Percentiles rank a stretch among this genome's conserved stretches.
Evolutionary conservation across 1,284 basidiomycete genomes (phyloP).

Genomic region (Malassezia brasiliensis): DNA sequence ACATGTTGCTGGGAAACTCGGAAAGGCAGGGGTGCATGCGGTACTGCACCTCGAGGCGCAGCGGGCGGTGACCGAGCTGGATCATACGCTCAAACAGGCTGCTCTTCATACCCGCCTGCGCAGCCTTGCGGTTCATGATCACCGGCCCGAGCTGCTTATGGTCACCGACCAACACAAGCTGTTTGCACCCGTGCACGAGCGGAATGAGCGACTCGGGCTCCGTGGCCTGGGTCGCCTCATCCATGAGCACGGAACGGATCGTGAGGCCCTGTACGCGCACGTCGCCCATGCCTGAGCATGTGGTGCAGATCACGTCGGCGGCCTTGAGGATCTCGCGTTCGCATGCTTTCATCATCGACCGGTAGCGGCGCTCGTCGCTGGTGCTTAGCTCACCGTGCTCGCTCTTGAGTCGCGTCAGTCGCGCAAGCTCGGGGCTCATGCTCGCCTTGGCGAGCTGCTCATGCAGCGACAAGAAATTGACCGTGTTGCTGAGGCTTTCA

Average conservation of each 20-base stretch:
- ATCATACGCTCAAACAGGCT: conserved; percentile 96
- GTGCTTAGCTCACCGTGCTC: conserved; percentile 94
- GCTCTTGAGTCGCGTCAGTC: conserved; percentile 91
- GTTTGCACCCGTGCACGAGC: conserved; percentile 92
- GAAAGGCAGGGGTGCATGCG: conserved; percentile 99
- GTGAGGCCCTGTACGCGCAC: conserved; percentile 90
- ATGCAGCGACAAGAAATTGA: conserved; percentile 87
- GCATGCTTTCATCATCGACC: conserved; percentile 82
- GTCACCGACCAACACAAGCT: conserved; percentile 91
- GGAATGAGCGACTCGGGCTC: conserved; percentile 99
- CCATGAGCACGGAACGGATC: conserved; percentile 94
- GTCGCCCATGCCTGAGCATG: conserved; percentile 95
- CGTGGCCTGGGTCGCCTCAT: conserved; percentile 96
- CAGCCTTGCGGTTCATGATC: conserved; percentile 99
- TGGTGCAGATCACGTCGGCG: conserved; percentile 97
- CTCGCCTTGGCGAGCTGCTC: conserved; percentile 87
- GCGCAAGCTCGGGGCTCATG: conserved; percentile 58
- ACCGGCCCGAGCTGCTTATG: conserved; percentile 95
- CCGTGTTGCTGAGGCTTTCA: conserved; percentile 86
- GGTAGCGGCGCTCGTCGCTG: conserved; percentile 94
- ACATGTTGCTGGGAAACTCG: conserved; percentile 99
- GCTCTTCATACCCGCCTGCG: conserved; percentile 88
- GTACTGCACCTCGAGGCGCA: conserved; percentile 97
- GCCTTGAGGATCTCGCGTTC: conserved; percentile 92
- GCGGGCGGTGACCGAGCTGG: conserved; percentile 85